Evolutionary conservation across 495 filamentous ascomycete genomes (phyloP), one percentile per base, ranked within the genome.

Genomic region (Clohesyomyces aquaticus): DNA sequence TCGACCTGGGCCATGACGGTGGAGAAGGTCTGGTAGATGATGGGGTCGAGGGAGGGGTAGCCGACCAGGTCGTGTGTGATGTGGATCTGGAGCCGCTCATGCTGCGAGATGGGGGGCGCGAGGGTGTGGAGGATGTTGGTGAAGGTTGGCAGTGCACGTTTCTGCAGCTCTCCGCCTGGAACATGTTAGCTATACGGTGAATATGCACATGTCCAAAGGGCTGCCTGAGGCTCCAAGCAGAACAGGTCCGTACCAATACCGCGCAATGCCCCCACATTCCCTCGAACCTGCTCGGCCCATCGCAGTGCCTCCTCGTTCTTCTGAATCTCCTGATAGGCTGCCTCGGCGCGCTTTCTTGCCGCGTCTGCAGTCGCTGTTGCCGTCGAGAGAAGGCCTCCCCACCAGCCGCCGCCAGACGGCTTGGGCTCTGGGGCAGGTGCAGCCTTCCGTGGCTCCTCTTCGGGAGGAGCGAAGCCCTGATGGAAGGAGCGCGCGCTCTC

Each of bases 1-100:
- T 99, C 94, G 55, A 99, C 94, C 76, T 99, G 94, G 28, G 93
- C 81, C 94, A 99, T 99, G 46, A 99, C 93, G 53, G 92, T 87
- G 56, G 90, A 91, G 80, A 99, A 99, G 66, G 94, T 91, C 29
- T 82, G 82, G 76, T 96, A 93, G 71, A 98, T 91, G 26, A 97
- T 83, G 11, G 93, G 92, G 75, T 98, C 93, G 61, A 99, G 85
- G 41, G 89, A 91, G 9, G 95, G 94, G 75, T 99, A 99, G 55
- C 90, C 90, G 50, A 91, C 85, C 19, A 98, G 82, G 72, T 97
- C 92, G 78, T 98, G 95, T 19, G 95, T 96, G 59, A 95, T 91
- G 80, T 99, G 94, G 73, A 99, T 99, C 69, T 94, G 90, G 9
- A 99, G 89, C 53, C 94, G 90, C 78, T 99, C 94, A 76, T 98